phyloP scores from a whole-genome alignment of 331 rosid genomes.

The Stylosanthes scabra region DNA sequence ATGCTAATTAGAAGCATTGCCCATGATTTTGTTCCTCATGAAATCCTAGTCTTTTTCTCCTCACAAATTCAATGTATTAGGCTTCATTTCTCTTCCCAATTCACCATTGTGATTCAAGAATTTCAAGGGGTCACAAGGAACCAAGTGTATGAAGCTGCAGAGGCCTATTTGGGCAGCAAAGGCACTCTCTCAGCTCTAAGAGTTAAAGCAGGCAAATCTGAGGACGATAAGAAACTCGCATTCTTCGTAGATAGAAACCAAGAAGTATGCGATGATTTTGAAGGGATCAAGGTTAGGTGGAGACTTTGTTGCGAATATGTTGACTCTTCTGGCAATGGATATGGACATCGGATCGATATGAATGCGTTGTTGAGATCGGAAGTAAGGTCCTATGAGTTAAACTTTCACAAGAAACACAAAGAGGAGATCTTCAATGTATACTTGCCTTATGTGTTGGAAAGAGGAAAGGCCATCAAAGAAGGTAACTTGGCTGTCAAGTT shows the following conservation, averaged over 20 bases:
- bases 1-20: conserved; percentile 30
- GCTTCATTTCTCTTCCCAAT: background rate
- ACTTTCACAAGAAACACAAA: conserved; percentile 46
- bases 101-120: conserved; percentile 38
- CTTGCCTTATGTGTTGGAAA: conserved; percentile 33
- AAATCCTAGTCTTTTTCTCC: background rate
- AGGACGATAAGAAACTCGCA: conserved; percentile 19
- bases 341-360: background rate
- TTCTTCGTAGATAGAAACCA: conserved; percentile 15
- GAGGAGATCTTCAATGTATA: conserved; percentile 33
- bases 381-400: conserved; percentile 39
- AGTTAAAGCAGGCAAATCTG: conserved; percentile 21
- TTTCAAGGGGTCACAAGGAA: conserved; percentile 34
- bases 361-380: conserved; percentile 16
- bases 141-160: conserved; percentile 32
- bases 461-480: conserved; percentile 27
- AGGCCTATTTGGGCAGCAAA: conserved; percentile 21
- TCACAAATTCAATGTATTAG: background rate
- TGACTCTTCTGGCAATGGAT: background rate
- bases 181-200: conserved; percentile 16
- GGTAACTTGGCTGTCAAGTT: conserved; percentile 29
- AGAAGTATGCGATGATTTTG: conserved; percentile 22
- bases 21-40: conserved; percentile 30
- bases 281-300: conserved; percentile 26
- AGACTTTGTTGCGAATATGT: background rate